A percentile compares a stretch with the other conserved stretches of the same genome.
Evolutionary conservation across 768 basidiomycete species (phyloP).

Genomic region (Tulasnella sp.): DNA sequence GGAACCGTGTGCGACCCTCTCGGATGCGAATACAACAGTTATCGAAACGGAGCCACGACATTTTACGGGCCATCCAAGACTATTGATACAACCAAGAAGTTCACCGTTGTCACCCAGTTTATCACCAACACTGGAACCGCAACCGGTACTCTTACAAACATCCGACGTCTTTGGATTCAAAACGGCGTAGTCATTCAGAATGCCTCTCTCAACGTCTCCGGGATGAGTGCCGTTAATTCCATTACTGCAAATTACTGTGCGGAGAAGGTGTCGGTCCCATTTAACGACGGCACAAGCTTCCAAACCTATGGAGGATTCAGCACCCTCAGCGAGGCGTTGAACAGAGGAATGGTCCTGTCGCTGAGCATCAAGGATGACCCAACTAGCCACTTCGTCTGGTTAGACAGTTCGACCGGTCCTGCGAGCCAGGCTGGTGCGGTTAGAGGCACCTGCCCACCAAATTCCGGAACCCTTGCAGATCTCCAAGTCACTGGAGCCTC

Average conservation of each 20-base stretch:
- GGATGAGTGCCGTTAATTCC: conserved; percentile 44
- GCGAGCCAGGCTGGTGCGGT: conserved; percentile 16
- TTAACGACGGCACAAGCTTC: conserved; percentile 52
- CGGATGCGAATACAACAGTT: conserved; percentile 31
- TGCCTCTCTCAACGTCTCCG: not conserved
- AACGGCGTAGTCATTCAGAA: conserved; percentile 13
- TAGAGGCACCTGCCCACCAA: conserved; percentile 22
- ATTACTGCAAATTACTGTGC: conserved; percentile 57
- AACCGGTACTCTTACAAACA: conserved; percentile 12
- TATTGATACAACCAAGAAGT: not conserved
- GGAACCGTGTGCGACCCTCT: conserved; percentile 18
- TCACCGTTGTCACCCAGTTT: conserved; percentile 32
- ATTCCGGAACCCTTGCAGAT: not conserved
- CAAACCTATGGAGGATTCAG: conserved; percentile 49
- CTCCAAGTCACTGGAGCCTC: not conserved
- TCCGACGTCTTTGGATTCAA: conserved; percentile 11
- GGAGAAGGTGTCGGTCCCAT: conserved; percentile 48
- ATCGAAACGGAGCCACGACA: conserved; percentile 14
- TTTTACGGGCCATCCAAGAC: conserved; percentile 23
- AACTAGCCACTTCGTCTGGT: not conserved
- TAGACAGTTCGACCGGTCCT: not conserved
- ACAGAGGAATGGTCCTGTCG: conserved; percentile 54
- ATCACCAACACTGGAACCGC: conserved; percentile 21
- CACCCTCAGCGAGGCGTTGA: conserved; percentile 44
- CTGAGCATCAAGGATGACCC: conserved; percentile 57